Conservation (phyloP, 163 green algal species). For the Chlorella variabilis region DNA sequence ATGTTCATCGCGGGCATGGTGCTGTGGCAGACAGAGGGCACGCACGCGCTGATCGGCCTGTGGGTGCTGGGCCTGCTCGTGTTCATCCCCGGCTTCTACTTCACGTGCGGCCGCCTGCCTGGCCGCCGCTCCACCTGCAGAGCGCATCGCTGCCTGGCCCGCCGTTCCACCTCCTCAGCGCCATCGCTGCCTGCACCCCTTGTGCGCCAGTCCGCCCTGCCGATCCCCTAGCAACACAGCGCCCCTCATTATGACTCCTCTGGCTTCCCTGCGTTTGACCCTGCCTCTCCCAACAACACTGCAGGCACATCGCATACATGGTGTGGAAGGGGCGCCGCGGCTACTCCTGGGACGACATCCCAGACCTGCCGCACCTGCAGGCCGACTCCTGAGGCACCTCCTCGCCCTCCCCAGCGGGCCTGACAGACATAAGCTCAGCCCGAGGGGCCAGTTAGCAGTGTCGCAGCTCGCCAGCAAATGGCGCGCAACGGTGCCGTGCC, state of each 20-base stretch:
- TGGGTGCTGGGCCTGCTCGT: constrained; percentile 48
- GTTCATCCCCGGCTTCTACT: constrained; percentile 49
- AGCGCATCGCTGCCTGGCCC: not conserved
- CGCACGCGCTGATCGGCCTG: constrained; percentile 41
- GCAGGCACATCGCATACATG: constrained; percentile 37
- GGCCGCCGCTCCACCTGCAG: not conserved
- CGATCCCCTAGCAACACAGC: too few species aligned
- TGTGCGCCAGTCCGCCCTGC: too few species aligned
- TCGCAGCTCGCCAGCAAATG: too few species aligned
- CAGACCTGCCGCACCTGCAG: constrained; percentile 34
- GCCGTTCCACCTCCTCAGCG: too few species aligned
- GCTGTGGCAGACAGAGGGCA: constrained; percentile 44
- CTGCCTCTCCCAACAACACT: too few species aligned
- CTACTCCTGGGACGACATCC: constrained; percentile 47
- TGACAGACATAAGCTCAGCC: too few species aligned
- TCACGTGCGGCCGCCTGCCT: constrained; percentile 28
- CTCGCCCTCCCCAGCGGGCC: too few species aligned
- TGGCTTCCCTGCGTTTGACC: too few species aligned
- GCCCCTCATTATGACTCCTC: too few species aligned
- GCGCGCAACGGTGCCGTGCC: too few species aligned
- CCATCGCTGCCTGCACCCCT: too few species aligned
- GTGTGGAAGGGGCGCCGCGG: constrained; percentile 29
- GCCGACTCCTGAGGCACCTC: not conserved
- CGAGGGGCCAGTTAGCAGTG: too few species aligned
- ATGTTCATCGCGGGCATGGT: constrained; percentile 46